Conservation (phyloP, 2,329 filamentous ascomycete genomes). For the Aspergillus intermedius region DNA sequence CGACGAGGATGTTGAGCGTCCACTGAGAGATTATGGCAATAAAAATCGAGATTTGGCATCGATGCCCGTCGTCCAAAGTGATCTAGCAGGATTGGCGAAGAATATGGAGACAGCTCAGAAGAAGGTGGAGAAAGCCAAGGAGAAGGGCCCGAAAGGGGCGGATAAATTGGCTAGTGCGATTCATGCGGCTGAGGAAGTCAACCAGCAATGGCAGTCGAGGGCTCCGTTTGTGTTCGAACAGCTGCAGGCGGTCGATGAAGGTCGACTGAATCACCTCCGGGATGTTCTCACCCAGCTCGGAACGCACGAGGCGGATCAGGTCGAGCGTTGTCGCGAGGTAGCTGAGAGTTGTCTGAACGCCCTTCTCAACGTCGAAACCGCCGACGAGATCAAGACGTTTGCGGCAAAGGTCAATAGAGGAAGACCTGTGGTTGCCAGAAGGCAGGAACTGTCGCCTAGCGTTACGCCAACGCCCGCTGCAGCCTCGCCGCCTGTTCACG, state of each 20-base stretch:
- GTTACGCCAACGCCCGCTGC: slow-evolving; percentile 24
- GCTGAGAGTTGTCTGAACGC: slow-evolving; percentile 75
- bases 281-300: slow-evolving; percentile 88
- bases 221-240: slow-evolving; percentile 92
- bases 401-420: slow-evolving; percentile 33
- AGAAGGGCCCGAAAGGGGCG: slow-evolving; percentile 65
- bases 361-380: slow-evolving; percentile 78
- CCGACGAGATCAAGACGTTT: slow-evolving; percentile 66
- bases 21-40: slow-evolving; percentile 67
- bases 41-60: slow-evolving; percentile 70
- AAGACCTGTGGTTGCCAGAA: slow-evolving; percentile 23
- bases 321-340: slow-evolving; percentile 66
- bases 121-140: slow-evolving; percentile 74
- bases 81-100: slow-evolving; percentile 71
- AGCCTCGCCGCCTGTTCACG: slow-evolving; percentile 37
- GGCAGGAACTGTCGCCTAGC: slow-evolving; percentile 19
- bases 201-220: slow-evolving; percentile 84
- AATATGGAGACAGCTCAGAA: slow-evolving; percentile 80
- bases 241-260: slow-evolving; percentile 85
- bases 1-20: slow-evolving; percentile 79
- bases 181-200: slow-evolving; percentile 68
- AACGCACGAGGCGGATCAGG: slow-evolving; percentile 83
- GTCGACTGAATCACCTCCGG: slow-evolving; percentile 78
- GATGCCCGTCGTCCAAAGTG: slow-evolving; percentile 74
- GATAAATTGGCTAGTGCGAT: slow-evolving; percentile 71